These are phyloP conservation scores for Penicillium sp. DNA, from an alignment of 2,329 filamentous ascomycete species.

Conservation along the genomic window DNA sequence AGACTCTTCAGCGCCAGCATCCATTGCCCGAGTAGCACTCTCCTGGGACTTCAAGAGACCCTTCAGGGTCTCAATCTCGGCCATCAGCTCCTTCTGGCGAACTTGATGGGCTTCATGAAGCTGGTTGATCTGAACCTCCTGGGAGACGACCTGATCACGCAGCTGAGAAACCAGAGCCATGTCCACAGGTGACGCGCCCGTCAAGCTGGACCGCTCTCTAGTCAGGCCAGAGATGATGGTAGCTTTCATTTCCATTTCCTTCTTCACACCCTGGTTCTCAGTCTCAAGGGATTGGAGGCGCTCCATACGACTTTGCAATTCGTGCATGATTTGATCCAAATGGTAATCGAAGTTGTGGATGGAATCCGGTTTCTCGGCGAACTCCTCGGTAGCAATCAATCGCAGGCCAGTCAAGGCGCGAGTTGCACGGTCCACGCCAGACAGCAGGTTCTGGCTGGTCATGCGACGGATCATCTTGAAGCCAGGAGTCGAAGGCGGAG, in stretches of 20 bases:
- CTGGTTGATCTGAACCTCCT: conserved; percentile 74
- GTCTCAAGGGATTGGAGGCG: conserved; percentile 87
- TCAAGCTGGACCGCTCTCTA: conserved; percentile 87
- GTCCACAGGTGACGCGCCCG: conserved; percentile 77
- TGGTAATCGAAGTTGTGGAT: conserved; percentile 94
- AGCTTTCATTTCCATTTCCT: conserved; percentile 97
- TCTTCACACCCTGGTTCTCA: conserved; percentile 79
- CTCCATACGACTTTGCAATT: conserved; percentile 83
- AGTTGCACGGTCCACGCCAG: conserved; percentile 80
- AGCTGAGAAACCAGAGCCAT: conserved; percentile 87
- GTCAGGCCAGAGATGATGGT: conserved; percentile 93
- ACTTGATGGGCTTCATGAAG: conserved; percentile 72
- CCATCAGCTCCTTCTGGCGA: conserved; percentile 73
- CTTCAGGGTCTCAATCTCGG: conserved; percentile 71
- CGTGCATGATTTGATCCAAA: conserved; percentile 87
- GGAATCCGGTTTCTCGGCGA: conserved; percentile 77
- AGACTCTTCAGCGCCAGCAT: conserved; percentile 45
- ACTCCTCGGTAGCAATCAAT: conserved; percentile 83
- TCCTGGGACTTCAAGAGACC: conserved; percentile 51
- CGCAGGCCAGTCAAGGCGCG: conserved; percentile 86
- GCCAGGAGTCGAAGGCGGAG: conserved; percentile 46
- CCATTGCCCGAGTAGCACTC: conserved; percentile 36
- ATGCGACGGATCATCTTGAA: conserved; percentile 78
- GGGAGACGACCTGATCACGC: conserved; percentile 84
- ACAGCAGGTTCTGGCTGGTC: conserved; percentile 85